These are phyloP conservation scores for Wickerhamiella bombiphila DNA, from an alignment of 805 yeast species.

Conservation along the genomic window DNA sequence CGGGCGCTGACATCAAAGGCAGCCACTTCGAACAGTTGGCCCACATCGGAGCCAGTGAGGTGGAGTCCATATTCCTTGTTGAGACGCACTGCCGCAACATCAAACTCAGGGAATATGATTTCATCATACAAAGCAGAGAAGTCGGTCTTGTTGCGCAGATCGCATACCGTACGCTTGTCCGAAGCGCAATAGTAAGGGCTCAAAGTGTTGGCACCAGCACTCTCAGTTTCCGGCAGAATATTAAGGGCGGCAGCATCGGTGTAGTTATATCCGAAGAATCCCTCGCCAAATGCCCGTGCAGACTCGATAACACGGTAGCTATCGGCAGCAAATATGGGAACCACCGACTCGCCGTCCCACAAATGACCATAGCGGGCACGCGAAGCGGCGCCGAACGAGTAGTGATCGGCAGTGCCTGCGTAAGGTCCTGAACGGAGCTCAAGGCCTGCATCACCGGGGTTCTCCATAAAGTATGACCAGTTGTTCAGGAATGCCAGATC, in stretches of 20 bases:
- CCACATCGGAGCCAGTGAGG: conserved; percentile 29
- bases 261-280: conserved; percentile 38
- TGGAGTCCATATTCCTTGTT: conserved; percentile 26
- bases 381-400: conserved; percentile 32
- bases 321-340: conserved; percentile 30
- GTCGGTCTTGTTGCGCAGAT: neutral
- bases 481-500: conserved; percentile 13
- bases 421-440: conserved; percentile 30
- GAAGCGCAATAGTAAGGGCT: conserved; percentile 33
- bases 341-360: conserved; percentile 24
- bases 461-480: conserved; percentile 17
- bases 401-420: conserved; percentile 35
- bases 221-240: conserved; percentile 32
- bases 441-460: conserved; percentile 28
- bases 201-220: conserved; percentile 44
- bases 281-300: conserved; percentile 41
- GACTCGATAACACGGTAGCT: conserved; percentile 31
- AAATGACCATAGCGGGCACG: conserved; percentile 31
- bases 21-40: conserved; percentile 31
- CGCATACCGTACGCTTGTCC: conserved; percentile 1
- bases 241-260: conserved; percentile 26
- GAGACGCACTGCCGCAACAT: conserved; percentile 20
- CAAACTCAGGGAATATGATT: conserved; percentile 17
- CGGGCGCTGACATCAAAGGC: conserved; percentile 37
- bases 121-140: conserved; percentile 1